phyloP scores from a whole-genome alignment of 2,329 filamentous ascomycete species.

The Clonostachys solani region DNA sequence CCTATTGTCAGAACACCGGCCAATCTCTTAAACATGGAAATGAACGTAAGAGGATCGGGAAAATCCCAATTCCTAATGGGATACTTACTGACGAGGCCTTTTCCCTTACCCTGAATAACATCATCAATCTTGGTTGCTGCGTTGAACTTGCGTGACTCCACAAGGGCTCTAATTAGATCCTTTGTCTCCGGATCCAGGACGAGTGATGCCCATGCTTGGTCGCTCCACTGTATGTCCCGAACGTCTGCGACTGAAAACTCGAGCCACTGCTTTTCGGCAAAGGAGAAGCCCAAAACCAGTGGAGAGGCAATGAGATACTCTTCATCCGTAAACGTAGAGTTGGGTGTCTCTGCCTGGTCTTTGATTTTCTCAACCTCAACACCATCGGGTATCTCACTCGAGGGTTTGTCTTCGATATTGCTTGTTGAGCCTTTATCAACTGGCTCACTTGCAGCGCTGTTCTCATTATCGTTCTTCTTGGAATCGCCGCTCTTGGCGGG shows the following conservation, averaged over 20 bases:
- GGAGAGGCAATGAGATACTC: conserved; percentile 82
- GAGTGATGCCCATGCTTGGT: conserved; percentile 75
- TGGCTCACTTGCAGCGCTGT: background rate
- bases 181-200: conserved; percentile 63
- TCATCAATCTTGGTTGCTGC: conserved; percentile 79
- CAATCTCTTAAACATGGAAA: background rate
- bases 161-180: conserved; percentile 68
- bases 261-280: conserved; percentile 85
- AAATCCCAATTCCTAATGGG: background rate
- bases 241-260: conserved; percentile 80
- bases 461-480: conserved; percentile 42
- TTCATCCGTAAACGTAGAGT: conserved; percentile 65
- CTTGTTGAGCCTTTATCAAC: background rate
- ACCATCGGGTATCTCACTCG: background rate
- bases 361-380: conserved; percentile 3
- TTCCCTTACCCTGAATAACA: conserved; percentile 79
- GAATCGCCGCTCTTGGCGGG: background rate
- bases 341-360: conserved; percentile 7
- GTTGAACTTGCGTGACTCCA: conserved; percentile 80
- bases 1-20: conserved; percentile 7
- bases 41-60: background rate
- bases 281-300: conserved; percentile 81
- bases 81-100: conserved; percentile 65
- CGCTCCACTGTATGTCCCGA: conserved; percentile 80
- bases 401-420: conserved; percentile 3